These are phyloP conservation scores for Talaromyces sp. DNA, from an alignment of 2,329 filamentous ascomycete species.

Conservation along the genomic window DNA sequence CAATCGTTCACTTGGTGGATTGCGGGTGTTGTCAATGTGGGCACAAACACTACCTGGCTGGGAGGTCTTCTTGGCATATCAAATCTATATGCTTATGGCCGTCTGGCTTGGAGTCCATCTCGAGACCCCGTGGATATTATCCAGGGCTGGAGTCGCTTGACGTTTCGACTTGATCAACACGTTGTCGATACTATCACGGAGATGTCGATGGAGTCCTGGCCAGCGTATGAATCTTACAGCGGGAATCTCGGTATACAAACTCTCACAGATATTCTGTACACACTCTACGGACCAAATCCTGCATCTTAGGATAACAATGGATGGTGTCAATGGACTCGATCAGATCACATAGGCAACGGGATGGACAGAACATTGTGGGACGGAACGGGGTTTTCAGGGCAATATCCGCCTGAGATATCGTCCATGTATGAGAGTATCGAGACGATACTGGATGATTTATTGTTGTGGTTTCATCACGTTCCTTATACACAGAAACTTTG, in stretches of 20 bases:
- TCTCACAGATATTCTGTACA: slow-evolving; percentile 62
- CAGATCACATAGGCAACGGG: slow-evolving; percentile 58
- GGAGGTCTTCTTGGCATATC: slow-evolving; percentile 69
- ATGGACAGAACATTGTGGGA: slow-evolving; percentile 71
- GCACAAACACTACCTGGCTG: slow-evolving; percentile 65
- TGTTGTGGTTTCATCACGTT: slow-evolving; percentile 75
- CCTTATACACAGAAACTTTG: slow-evolving; percentile 63
- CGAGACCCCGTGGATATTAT: slow-evolving; percentile 52
- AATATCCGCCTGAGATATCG: slow-evolving; percentile 63
- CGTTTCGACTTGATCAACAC: slow-evolving; percentile 56
- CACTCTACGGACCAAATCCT: slow-evolving; percentile 66
- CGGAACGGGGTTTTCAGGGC: slow-evolving; percentile 64
- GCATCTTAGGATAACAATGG: slow-evolving; percentile 65
- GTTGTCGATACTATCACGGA: slow-evolving; percentile 60
- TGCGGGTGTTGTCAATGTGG: slow-evolving; percentile 67
- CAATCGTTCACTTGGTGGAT: slow-evolving; percentile 58
- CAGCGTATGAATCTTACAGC: slow-evolving; percentile 67
- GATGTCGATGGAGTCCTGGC: slow-evolving; percentile 69
- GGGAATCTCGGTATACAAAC: slow-evolving; percentile 71
- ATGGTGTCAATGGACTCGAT: slow-evolving; percentile 72
- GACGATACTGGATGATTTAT: slow-evolving; percentile 64
- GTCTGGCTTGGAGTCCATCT: slow-evolving; percentile 63
- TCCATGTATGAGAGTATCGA: slow-evolving; percentile 58
- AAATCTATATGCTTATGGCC: slow-evolving; percentile 69
- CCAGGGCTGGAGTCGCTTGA: slow-evolving; percentile 66